Evolutionary conservation across 148 eudicot genomes (phyloP).

Genomic region (Rheum nobile): DNA sequence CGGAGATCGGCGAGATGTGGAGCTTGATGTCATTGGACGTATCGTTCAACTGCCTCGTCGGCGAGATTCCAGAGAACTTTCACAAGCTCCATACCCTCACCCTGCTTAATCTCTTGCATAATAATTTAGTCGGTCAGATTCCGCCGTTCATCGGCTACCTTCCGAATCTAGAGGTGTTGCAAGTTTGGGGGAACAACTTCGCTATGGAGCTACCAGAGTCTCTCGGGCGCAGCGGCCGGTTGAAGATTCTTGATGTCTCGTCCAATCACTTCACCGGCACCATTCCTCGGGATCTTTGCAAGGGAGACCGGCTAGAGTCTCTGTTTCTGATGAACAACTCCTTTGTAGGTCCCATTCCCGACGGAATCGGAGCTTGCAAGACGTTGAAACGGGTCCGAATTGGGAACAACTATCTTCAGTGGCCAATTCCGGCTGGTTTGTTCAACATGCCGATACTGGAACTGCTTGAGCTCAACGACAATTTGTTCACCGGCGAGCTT

Average conservation of each 20-base stretch:
- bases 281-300: conserved; percentile 45
- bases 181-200: conserved; percentile 47
- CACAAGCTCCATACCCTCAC: conserved; percentile 20
- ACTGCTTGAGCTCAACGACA: conserved; percentile 33
- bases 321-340: conserved; percentile 30
- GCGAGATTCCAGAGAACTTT: conserved; percentile 34
- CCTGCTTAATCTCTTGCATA: conserved; percentile 22
- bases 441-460: conserved; percentile 25
- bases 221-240: conserved; percentile 39
- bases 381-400: conserved; percentile 27
- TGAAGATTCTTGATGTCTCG: conserved; percentile 32
- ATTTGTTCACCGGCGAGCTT: conserved; percentile 38
- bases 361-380: conserved; percentile 33
- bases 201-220: conserved; percentile 27
- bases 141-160: conserved; percentile 37
- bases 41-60: conserved; percentile 12
- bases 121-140: conserved; percentile 33
- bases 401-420: conserved; percentile 27
- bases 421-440: conserved; percentile 35
- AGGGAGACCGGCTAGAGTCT: conserved; percentile 24
- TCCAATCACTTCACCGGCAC: conserved; percentile 32
- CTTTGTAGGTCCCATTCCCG: conserved; percentile 49
- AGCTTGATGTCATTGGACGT: conserved; percentile 13
- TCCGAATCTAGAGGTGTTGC: conserved; percentile 31
- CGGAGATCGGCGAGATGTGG: conserved; percentile 9